Evolutionary conservation across 495 filamentous ascomycete genomes (phyloP).

Genomic region (Penicillium angulare): DNA sequence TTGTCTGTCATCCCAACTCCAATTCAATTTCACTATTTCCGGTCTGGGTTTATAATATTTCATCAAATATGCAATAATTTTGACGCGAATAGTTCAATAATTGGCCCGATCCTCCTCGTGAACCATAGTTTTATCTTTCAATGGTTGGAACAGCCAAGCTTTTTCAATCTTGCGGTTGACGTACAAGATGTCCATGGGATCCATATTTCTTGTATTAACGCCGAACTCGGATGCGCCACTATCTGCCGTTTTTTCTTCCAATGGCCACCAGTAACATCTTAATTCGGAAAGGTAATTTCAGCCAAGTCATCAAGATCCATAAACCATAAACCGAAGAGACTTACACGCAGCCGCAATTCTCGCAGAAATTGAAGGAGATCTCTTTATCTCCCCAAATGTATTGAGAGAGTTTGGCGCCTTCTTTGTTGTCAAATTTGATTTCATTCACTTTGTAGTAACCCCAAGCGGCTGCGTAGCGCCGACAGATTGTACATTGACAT

Average conservation of each 20-base stretch:
- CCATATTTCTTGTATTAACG: slow-evolving; percentile 12
- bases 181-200: slow-evolving; percentile 7
- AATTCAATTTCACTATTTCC: no score
- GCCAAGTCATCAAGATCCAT: slow-evolving; percentile 3
- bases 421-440: slow-evolving; percentile 10
- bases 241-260: slow-evolving; percentile 5
- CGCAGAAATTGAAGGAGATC: slow-evolving; percentile 12
- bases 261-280: slow-evolving; percentile 11
- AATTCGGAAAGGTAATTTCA: not conserved
- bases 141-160: not conserved
- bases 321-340: slow-evolving; percentile 3
- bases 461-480: slow-evolving; percentile 15
- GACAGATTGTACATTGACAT: slow-evolving; percentile 18
- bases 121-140: slow-evolving; percentile 3
- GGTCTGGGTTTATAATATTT: no score
- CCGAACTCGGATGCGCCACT: slow-evolving; percentile 3
- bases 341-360: slow-evolving; percentile 13
- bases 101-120: slow-evolving; percentile 8
- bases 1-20: no score
- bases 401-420: slow-evolving; percentile 10
- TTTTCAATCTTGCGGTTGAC: slow-evolving; percentile 11
- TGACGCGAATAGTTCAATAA: slow-evolving; percentile 30
- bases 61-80: no score
- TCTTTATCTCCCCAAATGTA: slow-evolving; percentile 12
- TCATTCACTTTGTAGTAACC: slow-evolving; percentile 14